Percentiles rank a stretch among this genome's conserved stretches.
These are phyloP conservation scores for Umbilicaria muhlenbergii DNA, from an alignment of 495 filamentous ascomycete species.

Conservation along the genomic window DNA sequence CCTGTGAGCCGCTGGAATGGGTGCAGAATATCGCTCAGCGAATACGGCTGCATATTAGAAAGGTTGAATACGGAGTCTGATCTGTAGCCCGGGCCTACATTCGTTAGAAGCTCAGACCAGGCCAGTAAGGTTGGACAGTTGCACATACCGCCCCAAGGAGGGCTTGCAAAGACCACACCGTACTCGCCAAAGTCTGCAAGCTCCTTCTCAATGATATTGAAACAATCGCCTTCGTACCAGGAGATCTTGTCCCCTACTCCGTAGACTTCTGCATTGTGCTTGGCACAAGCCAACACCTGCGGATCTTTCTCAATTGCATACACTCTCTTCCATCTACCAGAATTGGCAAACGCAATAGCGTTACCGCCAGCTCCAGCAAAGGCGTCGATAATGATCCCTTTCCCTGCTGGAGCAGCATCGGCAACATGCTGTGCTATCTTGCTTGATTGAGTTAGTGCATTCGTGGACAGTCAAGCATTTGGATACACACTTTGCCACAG, in stretches of 20 bases:
- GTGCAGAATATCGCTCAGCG: constrained; percentile 41
- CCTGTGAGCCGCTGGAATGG: constrained; percentile 36
- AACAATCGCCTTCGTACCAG: constrained; percentile 74
- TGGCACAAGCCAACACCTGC: constrained; percentile 64
- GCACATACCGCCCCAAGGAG: constrained; percentile 75
- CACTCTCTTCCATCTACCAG: constrained; percentile 58
- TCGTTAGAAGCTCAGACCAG: not conserved
- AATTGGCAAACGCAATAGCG: constrained; percentile 79
- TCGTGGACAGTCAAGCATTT: not conserved
- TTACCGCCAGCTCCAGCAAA: constrained; percentile 92
- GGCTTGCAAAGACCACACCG: constrained; percentile 72
- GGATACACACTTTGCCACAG: constrained; percentile 55
- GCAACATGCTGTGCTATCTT: constrained; percentile 65
- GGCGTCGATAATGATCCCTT: constrained; percentile 57
- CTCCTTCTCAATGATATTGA: constrained; percentile 39
- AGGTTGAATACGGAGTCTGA: constrained; percentile 70
- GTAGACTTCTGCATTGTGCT: constrained; percentile 83
- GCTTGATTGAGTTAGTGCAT: constrained; percentile 24
- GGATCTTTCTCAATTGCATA: constrained; percentile 80
- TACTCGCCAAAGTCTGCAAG: constrained; percentile 31
- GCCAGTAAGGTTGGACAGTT: not conserved
- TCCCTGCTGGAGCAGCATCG: constrained; percentile 30
- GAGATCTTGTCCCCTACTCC: constrained; percentile 65
- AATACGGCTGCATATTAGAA: constrained; percentile 77
- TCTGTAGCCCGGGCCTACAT: constrained; percentile 57